Conservation (phyloP, 75 land plant genomes). For the Pinus taeda region DNA sequence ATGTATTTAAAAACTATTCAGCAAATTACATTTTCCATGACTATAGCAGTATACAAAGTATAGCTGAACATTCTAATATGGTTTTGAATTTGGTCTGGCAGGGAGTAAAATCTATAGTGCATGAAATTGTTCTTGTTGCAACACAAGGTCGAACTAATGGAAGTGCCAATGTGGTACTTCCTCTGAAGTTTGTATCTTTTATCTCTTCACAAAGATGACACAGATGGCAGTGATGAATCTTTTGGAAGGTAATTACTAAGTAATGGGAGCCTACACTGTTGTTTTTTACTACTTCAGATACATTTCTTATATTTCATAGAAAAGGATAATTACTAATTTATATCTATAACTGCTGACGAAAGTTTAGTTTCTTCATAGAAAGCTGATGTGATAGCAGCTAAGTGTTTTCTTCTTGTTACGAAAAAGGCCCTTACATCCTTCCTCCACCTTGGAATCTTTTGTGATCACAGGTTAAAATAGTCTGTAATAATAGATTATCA, state of each 20-base stretch:
- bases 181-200: background rate
- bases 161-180: background rate
- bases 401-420: background rate
- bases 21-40: background rate
- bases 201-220: background rate
- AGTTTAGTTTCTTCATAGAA: background rate
- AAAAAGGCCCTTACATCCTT: background rate
- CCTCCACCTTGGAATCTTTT: background rate
- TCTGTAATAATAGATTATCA: too few species aligned
- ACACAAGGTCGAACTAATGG: background rate
- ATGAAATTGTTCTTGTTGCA: background rate
- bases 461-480: too few species aligned
- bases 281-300: background rate
- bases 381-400: background rate
- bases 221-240: background rate
- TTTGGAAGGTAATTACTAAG: background rate
- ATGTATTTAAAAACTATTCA: background rate
- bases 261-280: background rate
- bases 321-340: background rate
- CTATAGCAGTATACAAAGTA: background rate
- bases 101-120: background rate
- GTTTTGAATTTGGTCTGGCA: background rate
- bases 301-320: background rate
- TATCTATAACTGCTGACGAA: background rate
- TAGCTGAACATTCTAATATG: background rate